Evolutionary conservation across 371 early-diverging fungal species (phyloP).

Genomic region (Rhizomucor miehei): DNA sequence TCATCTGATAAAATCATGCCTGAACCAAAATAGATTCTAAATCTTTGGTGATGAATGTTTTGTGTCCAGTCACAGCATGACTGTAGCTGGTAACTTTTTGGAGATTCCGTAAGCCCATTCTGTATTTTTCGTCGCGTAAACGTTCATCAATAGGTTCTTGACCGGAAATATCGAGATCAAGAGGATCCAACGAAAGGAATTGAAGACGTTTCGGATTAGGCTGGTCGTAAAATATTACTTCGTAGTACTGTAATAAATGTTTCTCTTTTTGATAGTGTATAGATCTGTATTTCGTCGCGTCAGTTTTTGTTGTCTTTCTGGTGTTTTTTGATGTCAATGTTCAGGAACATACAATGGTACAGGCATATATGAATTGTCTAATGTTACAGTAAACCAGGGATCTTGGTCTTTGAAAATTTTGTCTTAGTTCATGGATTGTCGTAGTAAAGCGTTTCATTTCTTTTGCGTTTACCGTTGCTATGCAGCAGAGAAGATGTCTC

Average conservation of each 20-base stretch:
- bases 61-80: background rate
- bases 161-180: conserved; percentile 69
- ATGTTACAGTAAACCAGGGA: conserved; percentile 27
- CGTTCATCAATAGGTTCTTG: conserved; percentile 11
- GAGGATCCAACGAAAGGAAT: conserved; percentile 67
- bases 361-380: conserved; percentile 33
- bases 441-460: too few species aligned
- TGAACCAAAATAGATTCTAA: background rate
- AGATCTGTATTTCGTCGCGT: background rate
- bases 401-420: conserved; percentile 8
- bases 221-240: conserved; percentile 62
- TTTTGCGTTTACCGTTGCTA: background rate
- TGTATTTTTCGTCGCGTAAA: conserved; percentile 3
- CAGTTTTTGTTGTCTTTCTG: background rate
- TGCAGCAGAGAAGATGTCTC: background rate
- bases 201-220: conserved; percentile 66
- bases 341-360: conserved; percentile 20
- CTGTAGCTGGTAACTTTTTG: conserved; percentile 20
- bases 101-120: conserved; percentile 12
- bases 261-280: conserved; percentile 6
- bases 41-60: too few species aligned
- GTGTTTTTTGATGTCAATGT: background rate
- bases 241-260: conserved; percentile 9
- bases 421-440: too few species aligned
- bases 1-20: background rate